phyloP scores from a whole-genome alignment of 1,284 basidiomycete species.

The Malassezia obtusa region DNA sequence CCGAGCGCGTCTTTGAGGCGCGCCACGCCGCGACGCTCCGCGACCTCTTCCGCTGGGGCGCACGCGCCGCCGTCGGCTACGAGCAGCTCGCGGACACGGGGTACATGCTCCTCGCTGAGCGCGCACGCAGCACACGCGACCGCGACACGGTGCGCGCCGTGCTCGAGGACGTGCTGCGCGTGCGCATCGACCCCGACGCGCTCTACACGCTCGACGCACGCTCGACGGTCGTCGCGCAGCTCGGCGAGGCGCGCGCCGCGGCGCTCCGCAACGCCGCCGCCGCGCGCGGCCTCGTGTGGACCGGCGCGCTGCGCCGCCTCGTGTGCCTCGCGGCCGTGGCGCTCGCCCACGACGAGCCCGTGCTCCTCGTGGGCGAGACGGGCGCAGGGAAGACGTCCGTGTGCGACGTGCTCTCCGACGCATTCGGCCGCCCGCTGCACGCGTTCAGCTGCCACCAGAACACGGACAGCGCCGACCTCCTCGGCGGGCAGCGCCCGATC shows the following conservation, averaged over 20 bases:
- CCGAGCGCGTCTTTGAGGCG: conserved; percentile 88
- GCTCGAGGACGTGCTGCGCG: conserved; percentile 80
- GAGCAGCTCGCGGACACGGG: conserved; percentile 91
- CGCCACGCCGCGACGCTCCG: conserved; percentile 91
- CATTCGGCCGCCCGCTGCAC: conserved; percentile 59
- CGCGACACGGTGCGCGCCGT: conserved; percentile 81
- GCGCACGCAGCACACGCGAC: conserved; percentile 74
- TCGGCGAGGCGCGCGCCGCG: conserved; percentile 22
- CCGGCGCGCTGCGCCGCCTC: conserved; percentile 78
- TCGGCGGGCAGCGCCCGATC: conserved; percentile 86
- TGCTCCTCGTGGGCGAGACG: conserved; percentile 94
- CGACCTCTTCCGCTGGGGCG: conserved; percentile 95
- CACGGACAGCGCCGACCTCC: conserved; percentile 95
- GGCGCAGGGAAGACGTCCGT: conserved; percentile 96
- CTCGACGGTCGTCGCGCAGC: conserved; percentile 22
- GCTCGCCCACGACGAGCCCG: conserved; percentile 80
- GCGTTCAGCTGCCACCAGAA: conserved; percentile 95
- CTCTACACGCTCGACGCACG: conserved; percentile 53
- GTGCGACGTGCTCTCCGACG: conserved; percentile 76
- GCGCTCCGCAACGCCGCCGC: conserved; percentile 48
- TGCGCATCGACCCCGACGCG: conserved; percentile 60
- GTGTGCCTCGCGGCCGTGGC: conserved; percentile 75
- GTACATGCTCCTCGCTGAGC: conserved; percentile 93
- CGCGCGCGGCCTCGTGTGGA: conserved; percentile 65
- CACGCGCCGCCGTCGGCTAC: conserved; percentile 69